Conservation (phyloP, 768 basidiomycete genomes). For the Trametopsis cervina region DNA sequence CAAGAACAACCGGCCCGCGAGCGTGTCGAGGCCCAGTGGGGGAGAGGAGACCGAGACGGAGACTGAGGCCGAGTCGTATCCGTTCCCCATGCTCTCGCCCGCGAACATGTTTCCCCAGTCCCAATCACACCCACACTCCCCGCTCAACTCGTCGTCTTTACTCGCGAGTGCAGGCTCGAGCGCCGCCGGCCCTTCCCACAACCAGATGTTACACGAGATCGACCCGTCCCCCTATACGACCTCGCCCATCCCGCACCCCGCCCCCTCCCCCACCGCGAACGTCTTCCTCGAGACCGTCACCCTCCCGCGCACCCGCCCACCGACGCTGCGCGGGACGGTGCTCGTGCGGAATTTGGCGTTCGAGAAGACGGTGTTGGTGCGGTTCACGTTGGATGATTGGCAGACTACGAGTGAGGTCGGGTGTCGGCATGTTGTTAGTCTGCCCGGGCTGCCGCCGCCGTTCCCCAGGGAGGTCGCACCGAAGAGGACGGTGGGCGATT, state of each 20-base stretch:
- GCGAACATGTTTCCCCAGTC: conserved; percentile 6
- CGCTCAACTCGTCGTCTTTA: conserved; percentile 15
- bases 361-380: conserved; percentile 75
- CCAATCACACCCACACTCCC: too few relatives aligned
- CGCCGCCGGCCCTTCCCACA: conserved; percentile 1
- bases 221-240: conserved; percentile 31
- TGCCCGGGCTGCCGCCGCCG: conserved; percentile 30
- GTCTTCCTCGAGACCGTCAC: conserved; percentile 32
- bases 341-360: conserved; percentile 83
- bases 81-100: conserved; percentile 16
- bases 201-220: conserved; percentile 20
- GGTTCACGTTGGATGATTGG: conserved; percentile 95
- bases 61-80: conserved; percentile 28
- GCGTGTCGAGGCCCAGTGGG: conserved; percentile 40
- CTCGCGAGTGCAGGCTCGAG: not conserved
- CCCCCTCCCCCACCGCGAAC: conserved; percentile 26
- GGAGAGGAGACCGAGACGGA: conserved; percentile 38
- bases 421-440: conserved; percentile 39
- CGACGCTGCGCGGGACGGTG: conserved; percentile 61
- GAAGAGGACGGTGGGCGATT: conserved; percentile 29
- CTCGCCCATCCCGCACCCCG: conserved; percentile 28
- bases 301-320: conserved; percentile 29
- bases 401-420: conserved; percentile 83
- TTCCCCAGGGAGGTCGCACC: conserved; percentile 16
- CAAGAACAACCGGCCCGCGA: conserved; percentile 64